These are phyloP conservation scores for Diaporthe aspalathi DNA, from an alignment of 2,329 filamentous ascomycete genomes.

Conservation along the genomic window DNA sequence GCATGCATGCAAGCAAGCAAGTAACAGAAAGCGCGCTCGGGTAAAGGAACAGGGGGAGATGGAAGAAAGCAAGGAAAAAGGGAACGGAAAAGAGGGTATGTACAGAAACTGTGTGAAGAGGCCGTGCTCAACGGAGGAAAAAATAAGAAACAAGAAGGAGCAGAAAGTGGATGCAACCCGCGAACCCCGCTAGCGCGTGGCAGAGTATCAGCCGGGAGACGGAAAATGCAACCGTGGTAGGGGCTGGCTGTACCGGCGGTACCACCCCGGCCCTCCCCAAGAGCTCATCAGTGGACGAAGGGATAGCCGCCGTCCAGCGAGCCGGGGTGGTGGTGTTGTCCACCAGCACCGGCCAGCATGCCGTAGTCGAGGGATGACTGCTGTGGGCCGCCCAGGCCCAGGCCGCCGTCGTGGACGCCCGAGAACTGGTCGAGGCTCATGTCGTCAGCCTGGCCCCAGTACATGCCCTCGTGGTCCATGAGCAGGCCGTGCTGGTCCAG, in stretches of 20 bases:
- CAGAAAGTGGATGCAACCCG: background rate
- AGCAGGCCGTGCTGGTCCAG: constrained; percentile 63
- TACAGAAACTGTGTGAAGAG: constrained; percentile 20
- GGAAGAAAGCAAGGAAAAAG: background rate
- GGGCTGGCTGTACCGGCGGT: background rate
- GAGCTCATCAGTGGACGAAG: constrained; percentile 54
- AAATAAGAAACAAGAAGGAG: background rate
- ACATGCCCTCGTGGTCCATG: constrained; percentile 68
- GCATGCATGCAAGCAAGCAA: constrained; percentile 2
- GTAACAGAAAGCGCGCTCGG: constrained; percentile 12
- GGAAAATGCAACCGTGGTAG: constrained; percentile 27
- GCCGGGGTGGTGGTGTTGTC: constrained; percentile 44
- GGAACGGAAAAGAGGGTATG: constrained; percentile 5
- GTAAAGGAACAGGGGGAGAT: constrained; percentile 11
- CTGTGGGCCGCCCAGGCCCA: constrained; percentile 42
- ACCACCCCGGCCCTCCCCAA: background rate
- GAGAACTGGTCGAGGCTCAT: constrained; percentile 43
- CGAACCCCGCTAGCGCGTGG: constrained; percentile 27
- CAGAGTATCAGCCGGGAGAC: constrained; percentile 15
- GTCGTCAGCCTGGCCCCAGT: constrained; percentile 59
- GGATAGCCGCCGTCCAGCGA: constrained; percentile 53
- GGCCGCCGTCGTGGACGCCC: constrained; percentile 49
- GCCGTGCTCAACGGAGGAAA: constrained; percentile 12
- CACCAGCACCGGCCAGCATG: constrained; percentile 49
- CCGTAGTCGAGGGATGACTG: constrained; percentile 49